Evolutionary conservation across 2,329 filamentous ascomycete genomes (phyloP).

Genomic region (Juglanconis juglandina): DNA sequence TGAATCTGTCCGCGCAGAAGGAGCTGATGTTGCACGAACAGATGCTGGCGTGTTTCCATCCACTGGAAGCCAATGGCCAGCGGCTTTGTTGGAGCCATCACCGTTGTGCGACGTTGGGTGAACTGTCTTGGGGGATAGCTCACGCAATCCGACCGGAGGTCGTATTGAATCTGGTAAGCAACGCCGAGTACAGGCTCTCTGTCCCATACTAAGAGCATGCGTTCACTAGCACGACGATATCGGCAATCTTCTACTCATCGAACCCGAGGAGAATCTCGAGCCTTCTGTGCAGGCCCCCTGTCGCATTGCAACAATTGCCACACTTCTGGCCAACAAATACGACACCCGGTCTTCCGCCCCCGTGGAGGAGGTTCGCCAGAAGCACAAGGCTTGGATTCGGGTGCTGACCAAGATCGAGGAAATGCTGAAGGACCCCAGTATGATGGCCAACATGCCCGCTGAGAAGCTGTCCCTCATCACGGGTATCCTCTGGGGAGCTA

Average conservation of each 20-base stretch:
- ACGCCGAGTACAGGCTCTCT: not conserved
- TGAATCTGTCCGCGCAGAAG: constrained; percentile 7
- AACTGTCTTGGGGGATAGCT: constrained; percentile 9
- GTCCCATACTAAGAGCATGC: not conserved
- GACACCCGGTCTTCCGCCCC: not conserved
- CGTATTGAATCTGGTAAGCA: constrained; percentile 9
- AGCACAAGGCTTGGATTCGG: constrained; percentile 1
- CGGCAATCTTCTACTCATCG: not conserved
- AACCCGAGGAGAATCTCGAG: not conserved
- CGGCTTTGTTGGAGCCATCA: not conserved
- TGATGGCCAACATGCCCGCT: constrained; percentile 1
- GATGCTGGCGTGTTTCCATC: constrained; percentile 11
- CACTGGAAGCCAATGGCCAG: not conserved
- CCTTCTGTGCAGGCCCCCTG: not conserved
- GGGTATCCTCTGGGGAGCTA: constrained; percentile 11
- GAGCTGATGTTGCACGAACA: constrained; percentile 7
- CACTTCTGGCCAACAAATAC: constrained; percentile 16
- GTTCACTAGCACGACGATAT: not conserved
- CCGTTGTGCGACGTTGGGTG: not conserved
- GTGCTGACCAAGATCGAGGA: constrained; percentile 6
- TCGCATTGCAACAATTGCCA: constrained; percentile 6
- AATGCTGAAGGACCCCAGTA: not conserved
- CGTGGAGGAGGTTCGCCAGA: not conserved
- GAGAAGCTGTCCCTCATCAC: constrained; percentile 6
- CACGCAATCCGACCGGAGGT: constrained; percentile 4